Evolutionary conservation across 2,329 filamentous ascomycete species (phyloP).

Genomic region (Aureobasidium namibiae): DNA sequence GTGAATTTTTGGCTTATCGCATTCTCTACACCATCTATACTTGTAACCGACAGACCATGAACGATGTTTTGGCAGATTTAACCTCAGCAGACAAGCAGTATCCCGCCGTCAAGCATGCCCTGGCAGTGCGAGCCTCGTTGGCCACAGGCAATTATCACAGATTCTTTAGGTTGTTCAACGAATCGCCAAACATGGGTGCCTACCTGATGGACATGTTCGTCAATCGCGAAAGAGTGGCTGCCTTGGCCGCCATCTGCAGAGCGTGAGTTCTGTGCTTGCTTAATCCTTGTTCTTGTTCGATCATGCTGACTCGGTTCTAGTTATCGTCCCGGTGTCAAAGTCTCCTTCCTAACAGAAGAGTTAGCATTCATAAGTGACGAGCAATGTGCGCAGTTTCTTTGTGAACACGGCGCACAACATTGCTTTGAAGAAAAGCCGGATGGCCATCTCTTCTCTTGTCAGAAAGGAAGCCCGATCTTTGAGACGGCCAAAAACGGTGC

Average conservation of each 20-base stretch:
- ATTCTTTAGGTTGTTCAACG: slow-evolving; percentile 93
- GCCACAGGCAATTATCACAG: slow-evolving; percentile 94
- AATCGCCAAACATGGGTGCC: slow-evolving; percentile 92
- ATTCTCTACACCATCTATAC: slow-evolving; percentile 99
- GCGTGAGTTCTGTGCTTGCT: slow-evolving; percentile 57
- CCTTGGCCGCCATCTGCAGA: slow-evolving; percentile 87
- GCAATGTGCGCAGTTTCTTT: slow-evolving; percentile 74
- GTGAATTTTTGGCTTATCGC: slow-evolving; percentile 98
- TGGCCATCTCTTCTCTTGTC: slow-evolving; percentile 57
- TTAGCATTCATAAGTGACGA: slow-evolving; percentile 81
- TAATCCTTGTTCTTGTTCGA: background rate
- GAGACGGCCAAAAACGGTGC: slow-evolving; percentile 64
- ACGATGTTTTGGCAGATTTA: slow-evolving; percentile 98
- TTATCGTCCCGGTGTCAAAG: slow-evolving; percentile 82
- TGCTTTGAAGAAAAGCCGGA: slow-evolving; percentile 71
- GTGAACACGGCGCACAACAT: slow-evolving; percentile 66
- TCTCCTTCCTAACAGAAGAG: slow-evolving; percentile 91
- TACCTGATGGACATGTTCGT: slow-evolving; percentile 99
- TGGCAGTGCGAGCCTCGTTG: slow-evolving; percentile 82
- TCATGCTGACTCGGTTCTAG: slow-evolving; percentile 46
- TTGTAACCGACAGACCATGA: slow-evolving; percentile 94
- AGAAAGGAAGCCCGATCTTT: slow-evolving; percentile 65
- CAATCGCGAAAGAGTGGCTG: slow-evolving; percentile 81
- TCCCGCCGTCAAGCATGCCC: slow-evolving; percentile 75
- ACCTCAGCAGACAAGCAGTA: slow-evolving; percentile 91